Evolutionary conservation across 306 rosid genomes (phyloP).

Genomic region (Corylus heterophylla): DNA sequence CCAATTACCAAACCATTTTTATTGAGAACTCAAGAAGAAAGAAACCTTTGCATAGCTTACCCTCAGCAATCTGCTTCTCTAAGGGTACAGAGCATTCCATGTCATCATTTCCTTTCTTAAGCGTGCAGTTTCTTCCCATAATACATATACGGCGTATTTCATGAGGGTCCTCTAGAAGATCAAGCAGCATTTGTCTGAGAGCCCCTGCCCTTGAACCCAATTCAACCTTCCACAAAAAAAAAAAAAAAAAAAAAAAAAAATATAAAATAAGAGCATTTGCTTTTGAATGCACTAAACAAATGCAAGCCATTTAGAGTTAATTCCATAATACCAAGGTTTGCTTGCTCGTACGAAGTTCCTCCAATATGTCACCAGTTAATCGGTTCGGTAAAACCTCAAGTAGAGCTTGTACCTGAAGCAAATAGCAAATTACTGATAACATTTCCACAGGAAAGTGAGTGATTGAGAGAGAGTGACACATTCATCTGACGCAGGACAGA

Average conservation of each 20-base stretch:
- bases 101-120: slow-evolving; percentile 52
- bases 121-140: slow-evolving; percentile 84
- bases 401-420: slow-evolving; percentile 74
- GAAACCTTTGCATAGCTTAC: slow-evolving; percentile 39
- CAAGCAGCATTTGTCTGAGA: slow-evolving; percentile 92
- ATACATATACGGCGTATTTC: slow-evolving; percentile 89
- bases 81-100: slow-evolving; percentile 69
- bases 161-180: slow-evolving; percentile 87
- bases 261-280: slow-evolving; percentile 1
- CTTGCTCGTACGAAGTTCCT: slow-evolving; percentile 97
- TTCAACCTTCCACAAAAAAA: slow-evolving; percentile 69
- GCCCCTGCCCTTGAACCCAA: slow-evolving; percentile 94
- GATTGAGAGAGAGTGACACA: not conserved
- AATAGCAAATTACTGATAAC: not conserved
- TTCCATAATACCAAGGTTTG: slow-evolving; percentile 73
- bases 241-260: not conserved
- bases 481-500: too few relatives aligned
- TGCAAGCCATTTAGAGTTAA: slow-evolving; percentile 14
- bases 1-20: slow-evolving; percentile 17
- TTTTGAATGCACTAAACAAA: slow-evolving; percentile 11
- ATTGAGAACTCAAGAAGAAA: slow-evolving; percentile 17
- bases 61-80: slow-evolving; percentile 92
- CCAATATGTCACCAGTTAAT: slow-evolving; percentile 83
- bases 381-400: slow-evolving; percentile 87
- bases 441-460: not conserved